phyloP scores from a whole-genome alignment of 2,329 filamentous ascomycete genomes.

The Tolypocladium guangdongense region DNA sequence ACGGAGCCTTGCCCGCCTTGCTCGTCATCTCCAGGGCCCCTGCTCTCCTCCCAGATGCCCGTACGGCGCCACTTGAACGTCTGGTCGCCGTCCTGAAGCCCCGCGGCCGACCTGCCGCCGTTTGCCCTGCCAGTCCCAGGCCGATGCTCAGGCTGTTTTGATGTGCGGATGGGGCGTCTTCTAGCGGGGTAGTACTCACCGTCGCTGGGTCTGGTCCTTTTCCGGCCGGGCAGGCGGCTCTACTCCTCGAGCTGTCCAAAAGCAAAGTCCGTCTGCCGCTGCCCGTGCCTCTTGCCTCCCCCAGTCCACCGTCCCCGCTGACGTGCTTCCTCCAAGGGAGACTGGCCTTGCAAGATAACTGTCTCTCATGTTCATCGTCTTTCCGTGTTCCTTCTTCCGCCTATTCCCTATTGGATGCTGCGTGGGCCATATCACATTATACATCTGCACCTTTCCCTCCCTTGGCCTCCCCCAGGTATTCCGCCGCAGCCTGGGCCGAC shows the following conservation, averaged over 20 bases:
- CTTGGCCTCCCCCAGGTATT: conserved; percentile 3
- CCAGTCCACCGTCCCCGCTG: neutral
- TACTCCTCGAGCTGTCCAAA: neutral
- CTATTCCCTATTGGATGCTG: neutral
- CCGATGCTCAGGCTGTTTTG: neutral
- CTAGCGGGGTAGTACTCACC: neutral
- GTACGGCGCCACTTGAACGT: conserved; percentile 5
- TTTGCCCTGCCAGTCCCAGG: neutral
- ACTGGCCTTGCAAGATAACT: conserved; percentile 3
- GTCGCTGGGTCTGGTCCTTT: neutral
- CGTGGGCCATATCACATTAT: neutral
- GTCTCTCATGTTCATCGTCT: conserved; percentile 1
- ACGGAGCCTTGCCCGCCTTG: conserved; percentile 1
- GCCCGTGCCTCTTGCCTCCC: conserved; percentile 2
- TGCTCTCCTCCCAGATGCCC: conserved; percentile 7
- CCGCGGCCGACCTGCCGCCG: conserved; percentile 1
- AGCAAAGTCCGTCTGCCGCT: conserved; percentile 2
- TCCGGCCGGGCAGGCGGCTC: neutral
- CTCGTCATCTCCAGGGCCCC: conserved; percentile 1
- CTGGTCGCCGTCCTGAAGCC: conserved; percentile 3
- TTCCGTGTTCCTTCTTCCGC: neutral
- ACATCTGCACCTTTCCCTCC: conserved; percentile 1
- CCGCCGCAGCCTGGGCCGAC: conserved; percentile 4
- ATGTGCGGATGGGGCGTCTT: neutral
- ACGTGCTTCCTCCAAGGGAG: conserved; percentile 7